Evolutionary conservation across 495 filamentous ascomycete genomes (phyloP).

Genomic region (Emericellopsis terricola): DNA sequence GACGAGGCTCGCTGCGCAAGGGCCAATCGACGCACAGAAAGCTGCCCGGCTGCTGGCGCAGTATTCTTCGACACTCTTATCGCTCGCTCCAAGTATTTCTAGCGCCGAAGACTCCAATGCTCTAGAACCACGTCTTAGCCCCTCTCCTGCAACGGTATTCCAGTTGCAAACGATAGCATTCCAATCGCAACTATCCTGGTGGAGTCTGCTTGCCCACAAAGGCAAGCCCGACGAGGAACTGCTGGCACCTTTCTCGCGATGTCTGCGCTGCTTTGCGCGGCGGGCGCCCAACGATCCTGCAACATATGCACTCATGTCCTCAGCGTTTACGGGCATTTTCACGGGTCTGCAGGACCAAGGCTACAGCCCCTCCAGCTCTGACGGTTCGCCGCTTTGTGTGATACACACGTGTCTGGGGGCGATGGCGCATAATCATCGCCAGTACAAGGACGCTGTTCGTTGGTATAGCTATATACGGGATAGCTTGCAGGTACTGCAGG

Average conservation of each 20-base stretch:
- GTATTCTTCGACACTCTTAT: constrained; percentile 46
- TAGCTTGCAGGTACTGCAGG: constrained; percentile 12
- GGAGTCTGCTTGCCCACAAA: constrained; percentile 52
- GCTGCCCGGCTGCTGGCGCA: constrained; percentile 50
- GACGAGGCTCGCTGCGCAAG: constrained; percentile 26
- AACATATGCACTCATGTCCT: constrained; percentile 17
- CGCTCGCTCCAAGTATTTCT: constrained; percentile 40
- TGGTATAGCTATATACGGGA: constrained; percentile 26
- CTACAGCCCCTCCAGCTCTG: constrained; percentile 8
- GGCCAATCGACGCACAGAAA: constrained; percentile 32
- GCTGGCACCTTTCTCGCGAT: constrained; percentile 47
- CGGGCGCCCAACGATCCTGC: constrained; percentile 24
- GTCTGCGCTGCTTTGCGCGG: constrained; percentile 40
- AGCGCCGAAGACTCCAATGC: constrained; percentile 30
- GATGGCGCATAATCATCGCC: constrained; percentile 24
- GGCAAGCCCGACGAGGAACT: constrained; percentile 52
- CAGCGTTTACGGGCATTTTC: too few species aligned
- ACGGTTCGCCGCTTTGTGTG: constrained; percentile 13
- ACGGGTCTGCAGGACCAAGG: constrained; percentile 10
- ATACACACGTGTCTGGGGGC: constrained; percentile 22
- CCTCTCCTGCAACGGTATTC: constrained; percentile 42
- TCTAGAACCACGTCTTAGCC: constrained; percentile 25
- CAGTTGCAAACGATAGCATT: constrained; percentile 51
- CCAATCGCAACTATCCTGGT: constrained; percentile 45
- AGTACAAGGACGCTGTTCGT: constrained; percentile 23